A percentile compares a stretch with the other conserved stretches of the same genome.
phyloP scores from a whole-genome alignment of 164 flowering plant species.

The Vitis amurensis region DNA sequence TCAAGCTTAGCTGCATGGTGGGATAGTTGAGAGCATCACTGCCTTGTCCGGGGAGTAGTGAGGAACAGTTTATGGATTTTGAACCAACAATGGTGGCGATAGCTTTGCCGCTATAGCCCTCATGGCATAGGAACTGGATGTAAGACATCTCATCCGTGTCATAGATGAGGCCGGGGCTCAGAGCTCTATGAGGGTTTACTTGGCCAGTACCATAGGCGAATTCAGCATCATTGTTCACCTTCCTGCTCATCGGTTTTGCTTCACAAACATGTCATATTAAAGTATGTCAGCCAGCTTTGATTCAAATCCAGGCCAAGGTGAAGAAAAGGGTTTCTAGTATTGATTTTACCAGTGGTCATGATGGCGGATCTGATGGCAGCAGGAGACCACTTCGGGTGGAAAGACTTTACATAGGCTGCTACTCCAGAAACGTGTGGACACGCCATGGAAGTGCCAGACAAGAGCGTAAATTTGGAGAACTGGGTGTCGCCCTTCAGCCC shows the following conservation, averaged over 20 bases:
- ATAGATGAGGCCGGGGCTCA: conserved; percentile 71
- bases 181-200: conserved; percentile 54
- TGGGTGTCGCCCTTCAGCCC: conserved; percentile 57
- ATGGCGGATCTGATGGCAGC: conserved; percentile 69
- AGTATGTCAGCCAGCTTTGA: too few species aligned
- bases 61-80: conserved; percentile 51
- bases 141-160: conserved; percentile 58
- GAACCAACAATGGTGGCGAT: conserved; percentile 36
- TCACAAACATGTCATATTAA: not conserved
- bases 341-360: conserved; percentile 31
- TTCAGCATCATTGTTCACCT: conserved; percentile 50
- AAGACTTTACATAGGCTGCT: conserved; percentile 64
- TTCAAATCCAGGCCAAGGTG: too few species aligned
- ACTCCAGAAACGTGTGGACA: conserved; percentile 63
- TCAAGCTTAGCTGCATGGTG: conserved; percentile 52
- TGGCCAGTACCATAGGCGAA: conserved; percentile 86
- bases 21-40: conserved; percentile 67
- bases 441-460: conserved; percentile 82
- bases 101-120: conserved; percentile 46
- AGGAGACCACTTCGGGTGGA: conserved; percentile 66
- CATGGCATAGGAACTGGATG: conserved; percentile 63
- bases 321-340: not conserved
- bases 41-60: conserved; percentile 30
- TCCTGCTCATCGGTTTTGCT: conserved; percentile 65
- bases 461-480: conserved; percentile 46